Conservation (phyloP, 1,284 basidiomycete species). For the Gomphus sp. region DNA sequence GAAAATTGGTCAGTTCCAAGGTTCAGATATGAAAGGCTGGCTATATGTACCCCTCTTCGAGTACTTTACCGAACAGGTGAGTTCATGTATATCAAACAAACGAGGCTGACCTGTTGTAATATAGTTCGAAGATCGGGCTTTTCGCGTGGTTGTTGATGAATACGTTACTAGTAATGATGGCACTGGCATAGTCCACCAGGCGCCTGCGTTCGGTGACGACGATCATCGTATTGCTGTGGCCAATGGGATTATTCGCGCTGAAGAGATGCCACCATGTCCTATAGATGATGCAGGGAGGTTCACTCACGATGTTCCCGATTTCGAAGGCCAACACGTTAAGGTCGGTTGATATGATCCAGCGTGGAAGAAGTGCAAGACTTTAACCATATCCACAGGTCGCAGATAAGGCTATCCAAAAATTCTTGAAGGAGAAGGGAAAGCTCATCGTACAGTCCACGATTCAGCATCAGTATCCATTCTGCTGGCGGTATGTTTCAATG, state of each 20-base stretch:
- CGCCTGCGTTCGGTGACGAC: constrained; percentile 97
- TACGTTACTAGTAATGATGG: constrained; percentile 94
- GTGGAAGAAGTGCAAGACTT: neutral
- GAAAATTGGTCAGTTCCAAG: constrained; percentile 81
- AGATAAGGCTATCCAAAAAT: constrained; percentile 91
- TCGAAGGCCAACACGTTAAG: constrained; percentile 89
- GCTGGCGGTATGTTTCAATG: constrained; percentile 72
- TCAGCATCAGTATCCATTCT: constrained; percentile 94
- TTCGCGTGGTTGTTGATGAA: constrained; percentile 82
- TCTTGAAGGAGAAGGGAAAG: constrained; percentile 80
- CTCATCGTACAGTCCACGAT: constrained; percentile 84
- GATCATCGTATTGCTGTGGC: constrained; percentile 92
- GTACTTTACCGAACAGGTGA: constrained; percentile 89
- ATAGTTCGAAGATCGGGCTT: constrained; percentile 87
- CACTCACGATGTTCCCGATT: constrained; percentile 86
- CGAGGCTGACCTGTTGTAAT: neutral
- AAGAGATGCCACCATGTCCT: constrained; percentile 95
- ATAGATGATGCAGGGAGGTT: constrained; percentile 87
- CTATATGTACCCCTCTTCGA: constrained; percentile 94
- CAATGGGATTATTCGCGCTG: constrained; percentile 71
- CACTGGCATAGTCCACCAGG: constrained; percentile 98
- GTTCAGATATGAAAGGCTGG: constrained; percentile 93
- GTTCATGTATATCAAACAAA: constrained; percentile 6
- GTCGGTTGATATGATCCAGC: constrained; percentile 26
- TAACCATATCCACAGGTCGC: constrained; percentile 49